Conservation (phyloP, 2,329 filamentous ascomycete species). For the Westerdykella sp. region DNA sequence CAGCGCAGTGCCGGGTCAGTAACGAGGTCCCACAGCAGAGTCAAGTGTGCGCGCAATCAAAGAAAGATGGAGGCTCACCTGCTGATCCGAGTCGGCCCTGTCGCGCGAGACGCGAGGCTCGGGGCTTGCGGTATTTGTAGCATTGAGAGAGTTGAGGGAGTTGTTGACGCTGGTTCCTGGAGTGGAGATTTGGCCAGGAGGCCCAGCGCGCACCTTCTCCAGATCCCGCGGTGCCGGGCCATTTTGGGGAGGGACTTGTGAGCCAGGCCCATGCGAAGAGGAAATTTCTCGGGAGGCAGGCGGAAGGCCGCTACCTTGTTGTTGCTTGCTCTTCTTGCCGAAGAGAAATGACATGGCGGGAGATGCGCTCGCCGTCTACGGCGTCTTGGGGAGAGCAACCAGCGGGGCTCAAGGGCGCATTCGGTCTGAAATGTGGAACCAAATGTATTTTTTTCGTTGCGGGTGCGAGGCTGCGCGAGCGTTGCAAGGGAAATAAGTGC, state of each 20-base stretch:
- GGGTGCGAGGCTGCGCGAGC: conserved; percentile 3
- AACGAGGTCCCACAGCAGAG: conserved; percentile 11
- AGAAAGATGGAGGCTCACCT: conserved; percentile 42
- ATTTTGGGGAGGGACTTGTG: conserved; percentile 44
- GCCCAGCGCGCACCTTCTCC: conserved; percentile 23
- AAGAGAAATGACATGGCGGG: conserved; percentile 49
- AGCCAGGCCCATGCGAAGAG: conserved; percentile 47
- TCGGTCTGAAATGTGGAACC: conserved; percentile 14
- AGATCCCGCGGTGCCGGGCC: conserved; percentile 39
- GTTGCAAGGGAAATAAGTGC: conserved; percentile 2
- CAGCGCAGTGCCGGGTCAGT: conserved; percentile 1
- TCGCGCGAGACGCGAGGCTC: conserved; percentile 58
- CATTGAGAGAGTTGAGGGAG: conserved; percentile 63
- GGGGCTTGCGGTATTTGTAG: conserved; percentile 52
- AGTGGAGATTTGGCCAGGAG: conserved; percentile 53
- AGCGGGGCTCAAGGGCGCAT: conserved; percentile 29
- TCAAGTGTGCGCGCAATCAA: not conserved
- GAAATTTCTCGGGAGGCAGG: conserved; percentile 52
- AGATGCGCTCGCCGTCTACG: conserved; percentile 10
- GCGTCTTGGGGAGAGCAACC: conserved; percentile 14
- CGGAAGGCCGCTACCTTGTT: conserved; percentile 41
- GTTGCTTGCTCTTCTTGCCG: conserved; percentile 43
- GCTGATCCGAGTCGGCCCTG: conserved; percentile 50
- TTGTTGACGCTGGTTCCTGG: conserved; percentile 65
- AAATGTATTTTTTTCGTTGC: not conserved